A percentile compares a stretch with the other conserved stretches of the same genome.
These are phyloP conservation scores for Hylodesmum podocarpum DNA, from an alignment of 306 rosid species.

Conservation along the genomic window DNA sequence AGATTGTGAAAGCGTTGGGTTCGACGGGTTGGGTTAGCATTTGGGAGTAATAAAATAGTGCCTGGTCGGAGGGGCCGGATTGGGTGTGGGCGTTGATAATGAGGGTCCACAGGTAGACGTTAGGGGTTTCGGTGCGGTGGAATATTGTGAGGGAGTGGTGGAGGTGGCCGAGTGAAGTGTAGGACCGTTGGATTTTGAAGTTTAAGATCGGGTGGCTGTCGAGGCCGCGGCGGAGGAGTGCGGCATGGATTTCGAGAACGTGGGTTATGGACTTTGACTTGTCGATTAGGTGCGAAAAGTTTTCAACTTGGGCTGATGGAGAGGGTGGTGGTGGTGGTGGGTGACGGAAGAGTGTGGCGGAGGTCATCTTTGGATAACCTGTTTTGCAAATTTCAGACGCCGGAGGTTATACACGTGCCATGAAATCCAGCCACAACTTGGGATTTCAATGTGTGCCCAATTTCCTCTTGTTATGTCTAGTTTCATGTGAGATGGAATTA, in stretches of 20 bases:
- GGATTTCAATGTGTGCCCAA: too few species aligned
- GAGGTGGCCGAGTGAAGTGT: constrained; percentile 67
- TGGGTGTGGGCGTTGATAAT: constrained; percentile 67
- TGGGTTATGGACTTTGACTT: constrained; percentile 49
- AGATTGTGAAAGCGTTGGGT: constrained; percentile 75
- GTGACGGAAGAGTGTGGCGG: constrained; percentile 27
- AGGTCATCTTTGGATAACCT: constrained; percentile 23
- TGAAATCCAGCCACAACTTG: too few species aligned
- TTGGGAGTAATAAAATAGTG: constrained; percentile 50
- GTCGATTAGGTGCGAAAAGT: constrained; percentile 49
- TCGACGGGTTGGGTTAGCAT: constrained; percentile 54
- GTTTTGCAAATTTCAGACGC: not conserved
- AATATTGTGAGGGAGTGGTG: constrained; percentile 67
- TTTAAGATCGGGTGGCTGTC: constrained; percentile 62
- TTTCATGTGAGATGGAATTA: too few species aligned
- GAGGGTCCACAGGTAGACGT: constrained; percentile 59
- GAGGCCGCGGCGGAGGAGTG: constrained; percentile 57
- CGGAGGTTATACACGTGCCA: not conserved
- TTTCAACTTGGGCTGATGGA: constrained; percentile 34
- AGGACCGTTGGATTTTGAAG: constrained; percentile 90
- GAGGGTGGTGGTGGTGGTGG: constrained; percentile 33
- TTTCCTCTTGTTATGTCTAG: too few species aligned
- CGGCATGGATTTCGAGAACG: constrained; percentile 68
- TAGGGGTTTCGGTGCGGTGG: constrained; percentile 46
- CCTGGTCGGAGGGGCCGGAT: constrained; percentile 43